Base-by-base conservation (phyloP, 768 basidiomycete genomes). In the Tephrocybe sp. region DNA sequence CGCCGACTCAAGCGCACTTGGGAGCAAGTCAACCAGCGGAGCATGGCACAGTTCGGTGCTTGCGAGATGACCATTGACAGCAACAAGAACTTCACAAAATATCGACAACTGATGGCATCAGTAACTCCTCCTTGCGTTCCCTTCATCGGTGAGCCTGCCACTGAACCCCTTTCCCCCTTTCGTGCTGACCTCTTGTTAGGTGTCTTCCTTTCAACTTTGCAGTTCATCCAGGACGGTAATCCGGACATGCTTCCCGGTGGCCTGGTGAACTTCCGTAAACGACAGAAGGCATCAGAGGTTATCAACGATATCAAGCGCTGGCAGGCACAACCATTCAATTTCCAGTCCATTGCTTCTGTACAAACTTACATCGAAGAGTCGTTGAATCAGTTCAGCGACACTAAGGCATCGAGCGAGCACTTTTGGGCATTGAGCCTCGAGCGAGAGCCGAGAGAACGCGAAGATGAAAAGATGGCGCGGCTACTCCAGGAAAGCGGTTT, bases 201-300 rank as follows among this genome's bases (percentile, higher is more conserved):
- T 62, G 90, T 98, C 48, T 98, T 96, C 74, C 81, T 99, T 23
- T 95, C 96, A 5, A 92, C 90, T 6, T 75, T 98, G 55, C 95
- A 94, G n/a, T 98, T 98, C 69, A 96, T 97, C 65, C 93, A 97
- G 69, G 97, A 98, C 60, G 97, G 96, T 8, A 93, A 92, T 63
- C 87, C 88, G 45, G 92, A 98, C 72, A 83, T 78, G 58, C 74
- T 97, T 9, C 79, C 79, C 15, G 88, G 84, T 7, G 79, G 81
- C 50, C 73, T 96, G 56, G 86, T 98, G 71, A 98, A 98, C 73
- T 98, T 98, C 73, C 84, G 86, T 64, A 99, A 99, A 69, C 88
- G 96, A 15, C 87, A 92, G 61, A 91, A 91, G 69, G 86, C 93
- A 0, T 93, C 94, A n/a, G 95, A 97, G 64, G 90, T 98, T 59